phyloP scores from a whole-genome alignment of 805 yeast genomes.

The Suhomyces vadensis region DNA sequence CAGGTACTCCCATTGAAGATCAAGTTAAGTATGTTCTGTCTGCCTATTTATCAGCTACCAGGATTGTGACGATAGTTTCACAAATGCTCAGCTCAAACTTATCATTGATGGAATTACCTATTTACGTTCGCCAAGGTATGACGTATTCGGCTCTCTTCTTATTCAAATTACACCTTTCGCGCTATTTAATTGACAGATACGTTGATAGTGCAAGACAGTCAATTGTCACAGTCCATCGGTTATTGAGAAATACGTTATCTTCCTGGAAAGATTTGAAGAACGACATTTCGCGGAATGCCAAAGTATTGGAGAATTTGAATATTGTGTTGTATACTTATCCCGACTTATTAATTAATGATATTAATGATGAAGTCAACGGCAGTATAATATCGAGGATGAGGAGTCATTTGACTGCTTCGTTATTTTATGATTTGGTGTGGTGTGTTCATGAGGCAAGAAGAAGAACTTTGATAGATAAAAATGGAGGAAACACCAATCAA shows the following conservation, averaged over 20 bases:
- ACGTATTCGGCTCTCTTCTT: constrained; percentile 76
- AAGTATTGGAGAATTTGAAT: constrained; percentile 83
- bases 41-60: constrained; percentile 78
- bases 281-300: constrained; percentile 89
- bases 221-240: constrained; percentile 87
- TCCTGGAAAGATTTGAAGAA: constrained; percentile 91
- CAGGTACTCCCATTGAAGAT: constrained; percentile 86
- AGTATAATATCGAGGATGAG: constrained; percentile 82
- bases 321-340: constrained; percentile 87
- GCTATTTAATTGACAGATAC: constrained; percentile 68
- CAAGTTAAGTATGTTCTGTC: constrained; percentile 81
- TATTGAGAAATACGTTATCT: constrained; percentile 81
- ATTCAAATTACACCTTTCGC: constrained; percentile 79
- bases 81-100: constrained; percentile 60
- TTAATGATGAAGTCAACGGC: constrained; percentile 22
- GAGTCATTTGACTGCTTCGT: constrained; percentile 86
- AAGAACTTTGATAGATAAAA: constrained; percentile 45
- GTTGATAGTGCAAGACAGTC: constrained; percentile 90
- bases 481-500: constrained; percentile 12
- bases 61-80: constrained; percentile 76
- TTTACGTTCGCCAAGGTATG: constrained; percentile 82
- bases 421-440: constrained; percentile 91
- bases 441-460: constrained; percentile 92
- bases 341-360: constrained; percentile 66
- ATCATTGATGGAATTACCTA: constrained; percentile 80